Percentiles rank a stretch among this genome's conserved stretches.
Evolutionary conservation across 2,329 filamentous ascomycete genomes (phyloP).

Genomic region (Massarina eburnea): DNA sequence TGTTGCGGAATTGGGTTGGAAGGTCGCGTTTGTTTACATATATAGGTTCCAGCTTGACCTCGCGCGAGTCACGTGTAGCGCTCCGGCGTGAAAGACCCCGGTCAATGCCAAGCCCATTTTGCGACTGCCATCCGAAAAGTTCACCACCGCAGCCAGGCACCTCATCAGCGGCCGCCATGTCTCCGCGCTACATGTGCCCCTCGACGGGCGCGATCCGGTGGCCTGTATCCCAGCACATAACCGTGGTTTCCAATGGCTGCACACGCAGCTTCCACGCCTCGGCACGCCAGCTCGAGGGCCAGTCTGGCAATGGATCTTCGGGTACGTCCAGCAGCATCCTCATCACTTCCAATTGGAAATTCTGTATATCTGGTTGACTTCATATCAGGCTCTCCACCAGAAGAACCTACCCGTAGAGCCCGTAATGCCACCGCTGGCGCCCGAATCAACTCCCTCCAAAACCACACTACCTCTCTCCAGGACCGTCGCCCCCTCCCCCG

Average conservation of each 20-base stretch:
- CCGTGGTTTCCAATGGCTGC: constrained; percentile 18
- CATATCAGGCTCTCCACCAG: constrained; percentile 5
- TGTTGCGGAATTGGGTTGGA: too few species aligned
- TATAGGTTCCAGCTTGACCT: too few species aligned
- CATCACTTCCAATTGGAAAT: not conserved
- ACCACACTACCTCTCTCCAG: constrained; percentile 23
- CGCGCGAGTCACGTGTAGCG: too few species aligned
- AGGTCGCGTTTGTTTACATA: too few species aligned
- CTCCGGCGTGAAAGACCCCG: not conserved
- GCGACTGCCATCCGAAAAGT: constrained; percentile 28
- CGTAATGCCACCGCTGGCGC: constrained; percentile 28
- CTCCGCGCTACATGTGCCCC: constrained; percentile 38
- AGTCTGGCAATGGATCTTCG: constrained; percentile 17
- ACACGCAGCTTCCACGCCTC: constrained; percentile 30
- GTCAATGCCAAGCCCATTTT: constrained; percentile 27
- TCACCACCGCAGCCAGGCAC: constrained; percentile 13
- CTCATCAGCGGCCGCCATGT: constrained; percentile 33
- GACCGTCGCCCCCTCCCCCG: constrained; percentile 17
- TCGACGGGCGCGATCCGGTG: constrained; percentile 34
- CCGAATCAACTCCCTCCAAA: constrained; percentile 28
- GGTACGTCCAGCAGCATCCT: constrained; percentile 18
- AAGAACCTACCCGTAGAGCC: constrained; percentile 22
- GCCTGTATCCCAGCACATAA: constrained; percentile 21
- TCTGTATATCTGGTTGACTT: not conserved
- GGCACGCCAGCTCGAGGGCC: constrained; percentile 26